These are phyloP conservation scores for Mortierella sp. DNA, from an alignment of 371 early-diverging fungal genomes.

Conservation along the genomic window DNA sequence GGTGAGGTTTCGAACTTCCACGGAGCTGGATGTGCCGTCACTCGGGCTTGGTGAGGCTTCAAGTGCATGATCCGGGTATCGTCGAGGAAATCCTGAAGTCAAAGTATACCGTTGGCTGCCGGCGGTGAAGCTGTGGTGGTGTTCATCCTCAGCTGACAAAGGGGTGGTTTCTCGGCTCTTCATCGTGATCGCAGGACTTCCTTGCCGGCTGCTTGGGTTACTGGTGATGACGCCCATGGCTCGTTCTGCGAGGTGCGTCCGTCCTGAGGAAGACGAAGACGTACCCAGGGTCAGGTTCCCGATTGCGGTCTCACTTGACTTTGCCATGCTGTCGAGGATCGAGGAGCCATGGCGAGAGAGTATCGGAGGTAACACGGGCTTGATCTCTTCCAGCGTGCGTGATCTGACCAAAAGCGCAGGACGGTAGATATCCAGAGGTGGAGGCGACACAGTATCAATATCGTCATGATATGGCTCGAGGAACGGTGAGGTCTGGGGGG, in stretches of 20 bases:
- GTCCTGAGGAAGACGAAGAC: not conserved
- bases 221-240: constrained; percentile 53
- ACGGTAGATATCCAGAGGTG: not conserved
- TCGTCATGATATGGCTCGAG: constrained; percentile 20
- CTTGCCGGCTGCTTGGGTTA: constrained; percentile 35
- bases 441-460: constrained; percentile 7
- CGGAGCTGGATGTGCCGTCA: constrained; percentile 17
- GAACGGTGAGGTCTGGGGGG: constrained; percentile 43
- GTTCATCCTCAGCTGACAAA: constrained; percentile 23
- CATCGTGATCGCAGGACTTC: constrained; percentile 27
- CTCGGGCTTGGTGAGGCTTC: constrained; percentile 10
- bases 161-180: constrained; percentile 25
- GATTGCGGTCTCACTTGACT: constrained; percentile 32
- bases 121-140: not conserved
- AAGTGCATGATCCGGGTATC: not conserved
- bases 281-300: constrained; percentile 39
- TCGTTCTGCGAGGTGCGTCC: constrained; percentile 26
- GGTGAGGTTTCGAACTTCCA: not conserved
- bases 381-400: constrained; percentile 42
- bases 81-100: not conserved
- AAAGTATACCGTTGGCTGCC: not conserved
- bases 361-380: not conserved
- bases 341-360: constrained; percentile 13
- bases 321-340: constrained; percentile 18
- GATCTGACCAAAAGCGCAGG: constrained; percentile 19